These are phyloP conservation scores for Malania oleifera DNA, from an alignment of 164 flowering plant species.

Conservation along the genomic window DNA sequence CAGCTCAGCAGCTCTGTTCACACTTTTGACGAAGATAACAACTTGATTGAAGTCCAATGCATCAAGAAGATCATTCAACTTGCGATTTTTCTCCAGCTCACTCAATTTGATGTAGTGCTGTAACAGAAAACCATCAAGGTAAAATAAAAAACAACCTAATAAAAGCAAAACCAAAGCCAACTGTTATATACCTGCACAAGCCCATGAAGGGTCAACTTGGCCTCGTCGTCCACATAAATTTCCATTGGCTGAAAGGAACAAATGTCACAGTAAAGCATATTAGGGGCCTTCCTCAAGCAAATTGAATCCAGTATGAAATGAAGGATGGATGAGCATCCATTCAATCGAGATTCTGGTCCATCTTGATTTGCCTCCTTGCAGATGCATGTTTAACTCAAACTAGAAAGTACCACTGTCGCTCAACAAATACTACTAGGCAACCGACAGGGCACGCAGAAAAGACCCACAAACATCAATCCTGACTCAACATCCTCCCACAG, in stretches of 20 bases:
- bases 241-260: constrained; percentile 99
- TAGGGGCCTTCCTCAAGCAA: constrained; percentile 60
- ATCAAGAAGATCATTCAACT: constrained; percentile 96
- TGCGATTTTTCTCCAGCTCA: constrained; percentile 90
- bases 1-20: constrained; percentile 91
- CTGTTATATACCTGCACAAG: constrained; percentile 78
- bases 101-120: constrained; percentile 98
- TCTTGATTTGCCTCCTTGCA: constrained; percentile 35
- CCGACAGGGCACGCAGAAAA: constrained; percentile 7
- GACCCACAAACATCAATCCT: not conserved
- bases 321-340: constrained; percentile 38
- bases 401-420: constrained; percentile 15
- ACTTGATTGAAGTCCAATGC: constrained; percentile 99
- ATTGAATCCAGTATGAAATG: constrained; percentile 63
- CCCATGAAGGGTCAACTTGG: constrained; percentile 96
- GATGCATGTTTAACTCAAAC: constrained; percentile 18
- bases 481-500: not conserved
- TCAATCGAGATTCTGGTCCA: constrained; percentile 32
- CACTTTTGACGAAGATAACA: constrained; percentile 94
- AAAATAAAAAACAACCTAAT: not conserved
- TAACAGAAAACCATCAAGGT: not conserved
- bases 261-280: constrained; percentile 62
- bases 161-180: not conserved
- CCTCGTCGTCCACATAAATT: constrained; percentile 98
- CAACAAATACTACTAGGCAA: not conserved